Evolutionary conservation across 768 basidiomycete genomes (phyloP).

Genomic region (Pleurotus tuber-regium): DNA sequence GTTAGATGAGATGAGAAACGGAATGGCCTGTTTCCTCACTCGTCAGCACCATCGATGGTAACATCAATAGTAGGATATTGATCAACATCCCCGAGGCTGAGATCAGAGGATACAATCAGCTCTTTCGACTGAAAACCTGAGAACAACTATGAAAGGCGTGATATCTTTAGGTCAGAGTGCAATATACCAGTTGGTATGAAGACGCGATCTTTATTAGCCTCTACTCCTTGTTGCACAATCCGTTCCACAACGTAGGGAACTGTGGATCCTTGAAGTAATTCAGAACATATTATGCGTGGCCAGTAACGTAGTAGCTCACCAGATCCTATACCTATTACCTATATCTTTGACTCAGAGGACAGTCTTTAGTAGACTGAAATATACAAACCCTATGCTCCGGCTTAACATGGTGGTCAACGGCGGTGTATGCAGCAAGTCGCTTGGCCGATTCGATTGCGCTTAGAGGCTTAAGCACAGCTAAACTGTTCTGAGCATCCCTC

Average conservation of each 20-base stretch:
- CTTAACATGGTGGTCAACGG: slow-evolving; percentile 86
- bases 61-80: slow-evolving; percentile 89
- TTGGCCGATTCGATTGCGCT: slow-evolving; percentile 78
- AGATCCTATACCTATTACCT: slow-evolving; percentile 90
- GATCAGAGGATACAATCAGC: slow-evolving; percentile 78
- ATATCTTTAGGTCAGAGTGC: slow-evolving; percentile 1
- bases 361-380: background rate
- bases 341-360: background rate
- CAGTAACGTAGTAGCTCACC: slow-evolving; percentile 38
- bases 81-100: slow-evolving; percentile 85
- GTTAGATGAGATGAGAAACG: background rate
- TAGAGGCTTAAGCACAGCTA: slow-evolving; percentile 22
- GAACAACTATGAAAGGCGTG: background rate
- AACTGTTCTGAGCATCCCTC: background rate
- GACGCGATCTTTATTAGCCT: slow-evolving; percentile 74
- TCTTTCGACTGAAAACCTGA: slow-evolving; percentile 95
- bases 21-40: slow-evolving; percentile 48
- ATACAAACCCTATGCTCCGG: slow-evolving; percentile 76
- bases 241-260: slow-evolving; percentile 97
- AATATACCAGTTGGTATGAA: slow-evolving; percentile 84
- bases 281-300: background rate
- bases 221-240: slow-evolving; percentile 79
- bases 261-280: slow-evolving; percentile 65
- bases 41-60: slow-evolving; percentile 97
- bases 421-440: slow-evolving; percentile 87